phyloP scores from a whole-genome alignment of 1,139 yeast species.

The Hemisphaericaspora xylofermentans region DNA sequence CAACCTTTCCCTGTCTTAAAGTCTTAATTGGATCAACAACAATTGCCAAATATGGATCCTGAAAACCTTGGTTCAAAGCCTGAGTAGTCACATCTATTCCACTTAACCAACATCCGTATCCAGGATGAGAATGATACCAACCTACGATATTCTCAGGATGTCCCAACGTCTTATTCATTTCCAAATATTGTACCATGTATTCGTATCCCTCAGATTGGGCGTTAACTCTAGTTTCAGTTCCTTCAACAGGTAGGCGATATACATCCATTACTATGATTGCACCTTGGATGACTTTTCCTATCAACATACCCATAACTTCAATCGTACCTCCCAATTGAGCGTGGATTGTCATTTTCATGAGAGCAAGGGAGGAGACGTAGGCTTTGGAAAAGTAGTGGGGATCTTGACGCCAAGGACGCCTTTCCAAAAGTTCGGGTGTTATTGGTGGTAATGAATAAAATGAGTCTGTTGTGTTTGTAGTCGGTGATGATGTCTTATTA shows the following conservation, averaged over 20 bases:
- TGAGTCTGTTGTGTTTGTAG: not conserved
- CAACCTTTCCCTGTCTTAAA: constrained; percentile 61
- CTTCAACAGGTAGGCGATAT: constrained; percentile 89
- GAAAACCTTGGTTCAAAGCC: constrained; percentile 77
- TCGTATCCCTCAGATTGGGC: constrained; percentile 94
- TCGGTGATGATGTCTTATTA: not conserved
- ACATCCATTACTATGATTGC: constrained; percentile 76
- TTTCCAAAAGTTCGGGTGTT: constrained; percentile 11
- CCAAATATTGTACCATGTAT: constrained; percentile 84
- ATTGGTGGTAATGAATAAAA: constrained; percentile 15
- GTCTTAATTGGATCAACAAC: constrained; percentile 86
- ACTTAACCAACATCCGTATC: constrained; percentile 92
- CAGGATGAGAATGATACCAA: constrained; percentile 97
- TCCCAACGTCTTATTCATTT: constrained; percentile 54
- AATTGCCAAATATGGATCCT: constrained; percentile 87
- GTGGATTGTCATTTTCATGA: constrained; percentile 77
- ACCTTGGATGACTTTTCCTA: constrained; percentile 65
- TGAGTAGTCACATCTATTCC: constrained; percentile 92
- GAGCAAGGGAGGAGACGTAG: constrained; percentile 70
- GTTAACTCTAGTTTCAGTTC: constrained; percentile 93
- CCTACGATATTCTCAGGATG: constrained; percentile 72
- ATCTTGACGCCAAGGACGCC: constrained; percentile 43
- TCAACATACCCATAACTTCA: constrained; percentile 93
- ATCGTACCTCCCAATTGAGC: constrained; percentile 86
- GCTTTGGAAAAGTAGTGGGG: constrained; percentile 66